A percentile compares a stretch with the other conserved stretches of the same genome.
phyloP scores from a whole-genome alignment of 352 stramenopile genomes.

The Globisporangium nunn region DNA sequence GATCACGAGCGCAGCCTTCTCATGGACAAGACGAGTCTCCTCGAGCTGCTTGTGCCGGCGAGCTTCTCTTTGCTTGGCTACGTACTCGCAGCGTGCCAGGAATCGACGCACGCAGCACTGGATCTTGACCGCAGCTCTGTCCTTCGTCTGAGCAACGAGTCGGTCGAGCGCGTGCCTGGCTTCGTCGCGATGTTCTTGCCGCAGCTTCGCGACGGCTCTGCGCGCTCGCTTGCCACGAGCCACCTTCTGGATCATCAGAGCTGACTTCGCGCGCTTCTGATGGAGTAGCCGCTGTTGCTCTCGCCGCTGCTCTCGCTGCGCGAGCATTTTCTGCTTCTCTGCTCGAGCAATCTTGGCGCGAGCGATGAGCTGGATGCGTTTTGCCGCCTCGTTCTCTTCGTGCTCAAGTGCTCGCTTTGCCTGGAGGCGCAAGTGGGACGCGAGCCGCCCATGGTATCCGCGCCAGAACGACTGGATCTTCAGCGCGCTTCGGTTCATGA shows the following conservation, averaged over 20 bases:
- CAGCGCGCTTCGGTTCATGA: slow-evolving; percentile 56
- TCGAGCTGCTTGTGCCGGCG: slow-evolving; percentile 18
- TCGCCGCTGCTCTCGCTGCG: slow-evolving; percentile 23
- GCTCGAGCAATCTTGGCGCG: slow-evolving; percentile 42
- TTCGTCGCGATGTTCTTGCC: slow-evolving; percentile 32
- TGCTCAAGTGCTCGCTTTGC: slow-evolving; percentile 37
- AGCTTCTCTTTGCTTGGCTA: slow-evolving; percentile 22
- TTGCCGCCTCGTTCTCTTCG: slow-evolving; percentile 50
- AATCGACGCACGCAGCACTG: slow-evolving; percentile 60
- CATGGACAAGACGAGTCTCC: slow-evolving; percentile 22
- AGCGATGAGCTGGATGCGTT: slow-evolving; percentile 49
- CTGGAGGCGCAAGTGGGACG: slow-evolving; percentile 46
- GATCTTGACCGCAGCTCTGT: slow-evolving; percentile 53
- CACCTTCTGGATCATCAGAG: slow-evolving; percentile 57
- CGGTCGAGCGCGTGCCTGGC: slow-evolving; percentile 47
- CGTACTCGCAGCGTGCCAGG: slow-evolving; percentile 33
- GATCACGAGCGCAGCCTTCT: slow-evolving; percentile 54
- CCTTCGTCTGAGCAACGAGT: slow-evolving; percentile 52
- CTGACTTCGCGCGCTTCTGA: slow-evolving; percentile 26
- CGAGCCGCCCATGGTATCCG: slow-evolving; percentile 60
- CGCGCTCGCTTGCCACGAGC: slow-evolving; percentile 52
- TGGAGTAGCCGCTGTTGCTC: slow-evolving; percentile 19
- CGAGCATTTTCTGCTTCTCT: slow-evolving; percentile 21
- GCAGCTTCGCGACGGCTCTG: slow-evolving; percentile 22
- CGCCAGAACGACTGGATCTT: slow-evolving; percentile 75